phyloP scores from a whole-genome alignment of 768 basidiomycete genomes.

The Mrakia frigida region DNA sequence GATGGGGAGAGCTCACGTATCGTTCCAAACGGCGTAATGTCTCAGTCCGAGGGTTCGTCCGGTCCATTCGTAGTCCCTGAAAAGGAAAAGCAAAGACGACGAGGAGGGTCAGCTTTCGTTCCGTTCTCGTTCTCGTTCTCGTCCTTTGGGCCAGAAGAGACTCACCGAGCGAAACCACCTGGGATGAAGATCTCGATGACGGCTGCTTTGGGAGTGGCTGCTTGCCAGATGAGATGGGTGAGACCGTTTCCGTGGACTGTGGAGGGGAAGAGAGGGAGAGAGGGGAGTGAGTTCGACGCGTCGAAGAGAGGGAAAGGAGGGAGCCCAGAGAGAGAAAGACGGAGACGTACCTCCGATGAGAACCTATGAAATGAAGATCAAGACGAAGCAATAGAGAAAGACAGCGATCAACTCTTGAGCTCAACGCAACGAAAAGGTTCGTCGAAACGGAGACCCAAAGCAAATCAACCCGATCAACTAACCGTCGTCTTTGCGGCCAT shows the following conservation, averaged over 20 bases:
- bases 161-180: background rate
- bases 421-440: background rate
- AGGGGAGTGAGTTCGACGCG: no score
- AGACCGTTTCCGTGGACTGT: slow-evolving; percentile 4
- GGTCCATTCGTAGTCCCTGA: background rate
- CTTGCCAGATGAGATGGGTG: background rate
- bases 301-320: no score
- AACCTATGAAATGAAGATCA: background rate
- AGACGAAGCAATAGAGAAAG: background rate
- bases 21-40: background rate
- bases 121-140: no score
- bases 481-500: background rate
- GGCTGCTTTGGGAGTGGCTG: background rate
- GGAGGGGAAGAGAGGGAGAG: no score
- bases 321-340: no score
- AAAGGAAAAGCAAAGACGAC: background rate
- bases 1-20: background rate
- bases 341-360: background rate
- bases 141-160: no score
- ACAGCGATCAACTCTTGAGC: background rate
- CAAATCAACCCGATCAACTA: no score
- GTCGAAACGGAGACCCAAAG: no score
- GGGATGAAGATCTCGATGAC: slow-evolving; percentile 1
- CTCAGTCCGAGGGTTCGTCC: background rate
- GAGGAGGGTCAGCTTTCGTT: background rate